phyloP scores from a whole-genome alignment of 176 grass and related monocot species.

The Oryza glaberrima region DNA sequence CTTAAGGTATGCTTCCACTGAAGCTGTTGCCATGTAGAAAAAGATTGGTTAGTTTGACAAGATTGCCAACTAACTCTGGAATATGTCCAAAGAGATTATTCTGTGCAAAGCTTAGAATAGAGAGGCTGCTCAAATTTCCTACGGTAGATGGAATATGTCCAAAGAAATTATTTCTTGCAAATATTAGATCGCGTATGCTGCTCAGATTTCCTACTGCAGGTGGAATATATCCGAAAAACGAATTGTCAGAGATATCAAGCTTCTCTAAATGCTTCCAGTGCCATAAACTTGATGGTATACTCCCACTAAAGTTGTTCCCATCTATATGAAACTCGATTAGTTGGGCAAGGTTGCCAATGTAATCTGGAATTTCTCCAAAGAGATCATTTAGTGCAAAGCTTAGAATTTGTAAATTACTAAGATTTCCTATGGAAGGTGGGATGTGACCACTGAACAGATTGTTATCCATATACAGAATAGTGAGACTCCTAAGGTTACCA shows the following conservation, averaged over 20 bases:
- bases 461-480: slow-evolving; percentile 18
- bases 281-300: slow-evolving; percentile 10
- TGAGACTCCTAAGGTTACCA: slow-evolving; percentile 47
- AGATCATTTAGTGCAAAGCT: slow-evolving; percentile 23
- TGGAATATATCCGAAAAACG: not conserved
- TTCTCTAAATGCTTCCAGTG: slow-evolving; percentile 33
- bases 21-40: no score
- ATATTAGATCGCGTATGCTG: no score
- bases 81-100: no score
- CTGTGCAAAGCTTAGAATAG: no score
- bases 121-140: no score
- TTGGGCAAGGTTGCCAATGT: slow-evolving; percentile 29
- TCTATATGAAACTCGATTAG: slow-evolving; percentile 1
- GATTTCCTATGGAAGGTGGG: slow-evolving; percentile 27
- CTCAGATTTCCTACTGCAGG: no score
- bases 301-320: slow-evolving; percentile 45
- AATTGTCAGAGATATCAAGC: slow-evolving; percentile 46
- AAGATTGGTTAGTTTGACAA: no score
- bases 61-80: no score
- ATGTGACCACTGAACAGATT: slow-evolving; percentile 36
- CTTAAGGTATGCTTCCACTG: no score
- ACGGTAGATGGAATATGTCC: no score
- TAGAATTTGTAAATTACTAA: slow-evolving; percentile 25
- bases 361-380: slow-evolving; percentile 17
- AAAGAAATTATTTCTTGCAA: no score